These are phyloP conservation scores for Komagataella mondaviorum DNA, from an alignment of 805 yeast genomes.

Conservation along the genomic window DNA sequence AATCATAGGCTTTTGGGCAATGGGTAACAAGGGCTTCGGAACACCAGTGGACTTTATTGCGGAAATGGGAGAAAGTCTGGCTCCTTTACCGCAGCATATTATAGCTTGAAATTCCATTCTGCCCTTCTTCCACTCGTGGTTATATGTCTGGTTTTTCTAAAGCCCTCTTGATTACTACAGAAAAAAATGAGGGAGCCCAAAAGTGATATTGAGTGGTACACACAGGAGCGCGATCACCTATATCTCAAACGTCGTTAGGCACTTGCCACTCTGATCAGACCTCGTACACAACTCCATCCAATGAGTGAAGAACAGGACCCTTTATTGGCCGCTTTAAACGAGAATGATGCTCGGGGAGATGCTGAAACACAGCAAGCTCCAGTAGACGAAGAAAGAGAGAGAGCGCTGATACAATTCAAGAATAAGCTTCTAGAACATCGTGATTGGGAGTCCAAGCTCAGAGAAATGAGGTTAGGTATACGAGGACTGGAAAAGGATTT, in stretches of 20 bases:
- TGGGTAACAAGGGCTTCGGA: constrained; percentile 78
- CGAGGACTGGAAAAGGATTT: constrained; percentile 73
- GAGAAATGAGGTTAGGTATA: constrained; percentile 70
- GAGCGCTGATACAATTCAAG: constrained; percentile 68
- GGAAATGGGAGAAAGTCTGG: constrained; percentile 58
- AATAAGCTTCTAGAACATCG: constrained; percentile 84
- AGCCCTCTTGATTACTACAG: background rate
- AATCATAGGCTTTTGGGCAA: constrained; percentile 83
- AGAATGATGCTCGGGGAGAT: constrained; percentile 6
- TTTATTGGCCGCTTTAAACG: constrained; percentile 53
- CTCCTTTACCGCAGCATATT: constrained; percentile 80
- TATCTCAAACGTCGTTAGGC: constrained; percentile 1
- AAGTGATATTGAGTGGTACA: background rate
- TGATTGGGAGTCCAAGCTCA: constrained; percentile 85
- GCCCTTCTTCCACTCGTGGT: background rate
- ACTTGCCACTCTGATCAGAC: background rate
- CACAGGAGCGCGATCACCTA: background rate
- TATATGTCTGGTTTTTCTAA: background rate
- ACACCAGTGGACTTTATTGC: constrained; percentile 45
- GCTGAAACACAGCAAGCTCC: constrained; percentile 18
- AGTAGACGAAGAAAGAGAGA: constrained; percentile 58
- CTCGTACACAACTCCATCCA: background rate
- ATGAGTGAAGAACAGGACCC: constrained; percentile 45
- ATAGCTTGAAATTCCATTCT: constrained; percentile 87
- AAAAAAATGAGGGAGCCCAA: background rate